Base-by-base conservation (phyloP, 768 basidiomycete genomes). In the Suillus paluster region DNA sequence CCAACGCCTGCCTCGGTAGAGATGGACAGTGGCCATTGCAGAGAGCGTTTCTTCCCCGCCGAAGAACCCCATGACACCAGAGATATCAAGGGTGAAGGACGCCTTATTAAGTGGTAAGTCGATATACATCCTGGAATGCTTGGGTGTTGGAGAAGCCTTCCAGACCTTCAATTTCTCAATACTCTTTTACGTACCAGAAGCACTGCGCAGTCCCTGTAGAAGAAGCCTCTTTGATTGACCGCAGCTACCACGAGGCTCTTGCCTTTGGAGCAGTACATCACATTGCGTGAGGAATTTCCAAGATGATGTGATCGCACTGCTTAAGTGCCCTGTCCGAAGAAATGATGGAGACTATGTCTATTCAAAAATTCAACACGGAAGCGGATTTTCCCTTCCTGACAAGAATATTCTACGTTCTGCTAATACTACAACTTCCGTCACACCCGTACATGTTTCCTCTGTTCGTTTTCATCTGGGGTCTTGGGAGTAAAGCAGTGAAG, bases 21-120 rank as follows among this genome's bases (percentile, higher is more conserved):
- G 54, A 56, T 78, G 75, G 3, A 78, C 70, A 42, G 73, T 70
- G 11, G 74, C 64, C 75, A 78, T 78, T 17, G 77, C 77, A 5
- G 76, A 68, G 36, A 78, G 68, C 5, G 75, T 75, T 42, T 78
- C 77, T 50, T 77, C 75, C 14, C 77, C 77, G 53, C 78, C 78
- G 33, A 78, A 78, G 50, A 78, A 73, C 4, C 77, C 75, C 10
- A 71, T 75, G 11, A 78, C 68, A 7, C 77, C 77, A 14, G 71
- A 70, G 1, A 69, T 49, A 54, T 78, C 67, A 27, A 76, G 72
- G 6, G 15, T 66, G 53, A 73, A 73, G 4, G 36, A 59, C 1
- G 27, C 7, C 2, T 34, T 6, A 1, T 45, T 0, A 44, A 73
- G 65, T 3, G 73, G 70, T 11, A 19, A 12, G 7, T 41, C 5